A percentile compares a stretch with the other conserved stretches of the same genome.
Evolutionary conservation across 2,329 filamentous ascomycete species (phyloP).

Genomic region (Trichoderma koningii): DNA sequence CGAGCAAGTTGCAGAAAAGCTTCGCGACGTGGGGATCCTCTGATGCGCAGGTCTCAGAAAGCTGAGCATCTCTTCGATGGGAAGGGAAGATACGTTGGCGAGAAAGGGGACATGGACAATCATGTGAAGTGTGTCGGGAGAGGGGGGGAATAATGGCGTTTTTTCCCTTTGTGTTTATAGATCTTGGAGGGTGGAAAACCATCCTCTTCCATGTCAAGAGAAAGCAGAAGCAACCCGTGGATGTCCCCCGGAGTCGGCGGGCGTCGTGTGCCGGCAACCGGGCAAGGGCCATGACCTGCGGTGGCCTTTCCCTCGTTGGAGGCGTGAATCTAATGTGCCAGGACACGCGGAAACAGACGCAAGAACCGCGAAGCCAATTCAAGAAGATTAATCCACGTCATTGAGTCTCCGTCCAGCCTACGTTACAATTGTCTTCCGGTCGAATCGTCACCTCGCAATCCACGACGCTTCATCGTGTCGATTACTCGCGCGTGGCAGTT

Average conservation of each 20-base stretch:
- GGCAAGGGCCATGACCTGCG: neutral
- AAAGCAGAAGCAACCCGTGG: constrained; percentile 26
- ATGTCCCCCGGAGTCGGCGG: neutral
- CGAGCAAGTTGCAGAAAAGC: constrained; percentile 35
- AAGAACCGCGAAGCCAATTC: constrained; percentile 10
- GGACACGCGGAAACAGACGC: constrained; percentile 1
- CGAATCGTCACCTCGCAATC: neutral
- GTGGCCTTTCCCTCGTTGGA: neutral
- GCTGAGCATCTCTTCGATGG: constrained; percentile 41
- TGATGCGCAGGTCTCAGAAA: constrained; percentile 37
- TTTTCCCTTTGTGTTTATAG: constrained; percentile 44
- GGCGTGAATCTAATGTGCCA: constrained; percentile 15
- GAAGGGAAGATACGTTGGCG: constrained; percentile 38
- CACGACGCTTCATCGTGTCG: constrained; percentile 10
- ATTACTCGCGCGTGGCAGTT: constrained; percentile 23
- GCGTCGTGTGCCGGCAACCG: neutral
- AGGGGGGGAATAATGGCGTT: constrained; percentile 33
- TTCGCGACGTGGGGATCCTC: constrained; percentile 37
- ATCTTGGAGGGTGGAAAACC: constrained; percentile 51
- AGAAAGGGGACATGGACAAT: constrained; percentile 23
- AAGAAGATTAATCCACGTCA: constrained; percentile 6
- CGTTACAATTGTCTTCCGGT: neutral
- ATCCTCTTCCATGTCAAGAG: constrained; percentile 48
- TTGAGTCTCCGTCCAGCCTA: neutral
- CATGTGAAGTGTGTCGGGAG: constrained; percentile 31